Evolutionary conservation across 202 grass and related monocot genomes (phyloP).

Genomic region (Eragrostis tef): DNA sequence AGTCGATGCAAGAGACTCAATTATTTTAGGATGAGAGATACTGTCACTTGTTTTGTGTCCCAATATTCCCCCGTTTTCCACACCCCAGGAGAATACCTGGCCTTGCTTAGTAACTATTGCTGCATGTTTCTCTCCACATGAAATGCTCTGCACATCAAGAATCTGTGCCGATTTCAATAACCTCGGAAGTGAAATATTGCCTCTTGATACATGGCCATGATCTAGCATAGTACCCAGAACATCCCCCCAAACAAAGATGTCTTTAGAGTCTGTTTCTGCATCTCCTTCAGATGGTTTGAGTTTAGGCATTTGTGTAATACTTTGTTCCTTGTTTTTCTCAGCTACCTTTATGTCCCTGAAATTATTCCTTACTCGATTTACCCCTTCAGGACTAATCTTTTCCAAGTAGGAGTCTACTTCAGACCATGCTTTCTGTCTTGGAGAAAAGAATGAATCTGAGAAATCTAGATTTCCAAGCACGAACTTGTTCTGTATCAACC

Average conservation of each 20-base stretch:
- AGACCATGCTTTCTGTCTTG: slow-evolving; percentile 69
- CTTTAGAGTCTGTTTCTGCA: slow-evolving; percentile 62
- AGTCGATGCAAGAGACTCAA: slow-evolving; percentile 72
- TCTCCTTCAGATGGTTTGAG: slow-evolving; percentile 60
- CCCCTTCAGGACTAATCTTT: slow-evolving; percentile 66
- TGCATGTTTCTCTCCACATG: slow-evolving; percentile 80
- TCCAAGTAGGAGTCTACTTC: slow-evolving; percentile 84
- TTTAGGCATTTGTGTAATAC: slow-evolving; percentile 57
- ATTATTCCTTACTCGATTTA: slow-evolving; percentile 51
- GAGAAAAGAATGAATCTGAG: slow-evolving; percentile 77
- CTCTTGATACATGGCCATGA: slow-evolving; percentile 46
- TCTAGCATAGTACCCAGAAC: slow-evolving; percentile 57
- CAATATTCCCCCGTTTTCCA: slow-evolving; percentile 71
- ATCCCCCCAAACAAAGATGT: slow-evolving; percentile 90
- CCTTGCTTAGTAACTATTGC: slow-evolving; percentile 93
- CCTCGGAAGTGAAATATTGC: slow-evolving; percentile 70
- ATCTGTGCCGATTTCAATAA: slow-evolving; percentile 69
- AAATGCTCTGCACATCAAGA: slow-evolving; percentile 73
- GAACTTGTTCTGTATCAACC: slow-evolving; percentile 59
- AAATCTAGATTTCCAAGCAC: slow-evolving; percentile 52
- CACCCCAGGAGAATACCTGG: slow-evolving; percentile 92
- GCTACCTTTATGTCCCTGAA: slow-evolving; percentile 47
- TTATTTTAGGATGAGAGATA: slow-evolving; percentile 66
- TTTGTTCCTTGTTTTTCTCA: slow-evolving; percentile 53
- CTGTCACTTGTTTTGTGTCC: slow-evolving; percentile 68